phyloP scores from a whole-genome alignment of 495 filamentous ascomycete species.

The Aspergillus ostianus region DNA sequence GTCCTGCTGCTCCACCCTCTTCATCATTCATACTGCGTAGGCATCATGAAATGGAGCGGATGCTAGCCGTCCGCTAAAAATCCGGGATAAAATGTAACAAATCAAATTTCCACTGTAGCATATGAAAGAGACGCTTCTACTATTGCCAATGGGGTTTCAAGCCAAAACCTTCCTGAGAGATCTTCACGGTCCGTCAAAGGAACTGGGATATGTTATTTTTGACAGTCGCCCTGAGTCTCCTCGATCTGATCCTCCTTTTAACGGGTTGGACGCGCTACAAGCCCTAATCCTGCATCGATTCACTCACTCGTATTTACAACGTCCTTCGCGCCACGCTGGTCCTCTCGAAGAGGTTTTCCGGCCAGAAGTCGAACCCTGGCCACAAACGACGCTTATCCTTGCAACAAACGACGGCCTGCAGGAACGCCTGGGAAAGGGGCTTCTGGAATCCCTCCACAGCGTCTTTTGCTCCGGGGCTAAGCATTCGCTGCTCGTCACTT shows the following conservation, averaged over 20 bases:
- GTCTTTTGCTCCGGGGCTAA: neutral
- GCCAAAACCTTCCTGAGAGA: neutral
- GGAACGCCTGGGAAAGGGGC: neutral
- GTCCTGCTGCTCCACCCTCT: neutral
- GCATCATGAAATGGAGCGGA: neutral
- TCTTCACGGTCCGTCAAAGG: neutral
- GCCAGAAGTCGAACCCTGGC: no score
- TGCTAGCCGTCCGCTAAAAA: neutral
- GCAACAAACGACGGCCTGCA: neutral
- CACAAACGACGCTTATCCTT: neutral
- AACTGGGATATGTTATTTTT: neutral
- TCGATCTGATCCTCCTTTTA: neutral
- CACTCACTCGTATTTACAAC: neutral
- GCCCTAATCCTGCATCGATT: neutral
- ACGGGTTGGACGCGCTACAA: neutral
- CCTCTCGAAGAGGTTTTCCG: neutral
- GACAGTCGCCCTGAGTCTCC: neutral
- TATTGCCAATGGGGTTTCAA: no score
- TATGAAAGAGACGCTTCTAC: neutral
- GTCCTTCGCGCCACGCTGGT: neutral
- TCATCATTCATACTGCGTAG: neutral
- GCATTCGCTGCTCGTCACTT: neutral
- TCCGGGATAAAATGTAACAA: neutral
- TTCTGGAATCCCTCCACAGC: neutral
- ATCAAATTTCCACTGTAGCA: neutral